A percentile compares a stretch with the other conserved stretches of the same genome.
Evolutionary conservation across 1,284 basidiomycete species (phyloP).

Genomic region (Moesziomyces sp.): DNA sequence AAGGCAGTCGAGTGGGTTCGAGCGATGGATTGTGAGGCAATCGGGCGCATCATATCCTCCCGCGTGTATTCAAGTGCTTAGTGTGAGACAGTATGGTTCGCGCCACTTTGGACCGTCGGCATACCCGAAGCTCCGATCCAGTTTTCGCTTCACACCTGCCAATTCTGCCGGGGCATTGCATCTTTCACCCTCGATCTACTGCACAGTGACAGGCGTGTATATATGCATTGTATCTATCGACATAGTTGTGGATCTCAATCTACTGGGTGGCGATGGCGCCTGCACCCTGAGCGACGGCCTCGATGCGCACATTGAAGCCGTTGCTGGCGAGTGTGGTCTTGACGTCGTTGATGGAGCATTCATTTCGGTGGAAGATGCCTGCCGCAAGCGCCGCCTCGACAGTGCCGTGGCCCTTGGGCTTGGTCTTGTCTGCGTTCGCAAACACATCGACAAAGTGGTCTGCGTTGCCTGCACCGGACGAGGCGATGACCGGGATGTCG

Average conservation of each 20-base stretch:
- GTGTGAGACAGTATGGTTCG: too few relatives aligned
- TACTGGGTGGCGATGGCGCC: constrained; percentile 46
- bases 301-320: constrained; percentile 56
- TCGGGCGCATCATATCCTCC: too few relatives aligned
- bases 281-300: constrained; percentile 46
- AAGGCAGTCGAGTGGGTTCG: too few relatives aligned
- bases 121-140: too few relatives aligned
- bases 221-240: too few relatives aligned
- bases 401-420: constrained; percentile 44
- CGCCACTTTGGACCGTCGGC: too few relatives aligned
- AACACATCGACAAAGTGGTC: constrained; percentile 85
- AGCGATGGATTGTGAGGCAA: too few relatives aligned
- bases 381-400: constrained; percentile 95
- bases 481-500: constrained; percentile 91
- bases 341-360: constrained; percentile 75
- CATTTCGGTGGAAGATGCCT: constrained; percentile 93
- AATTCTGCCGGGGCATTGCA: too few relatives aligned
- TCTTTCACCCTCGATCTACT: background rate
- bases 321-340: constrained; percentile 64
- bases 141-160: too few relatives aligned
- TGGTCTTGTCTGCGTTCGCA: constrained; percentile 6
- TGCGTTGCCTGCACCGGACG: constrained; percentile 83
- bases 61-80: too few relatives aligned
- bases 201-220: background rate
- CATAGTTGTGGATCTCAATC: background rate